Percentiles rank a stretch among this genome's conserved stretches.
Conservation (phyloP, 768 basidiomycete species). For the Leccinum pellstonianum region DNA sequence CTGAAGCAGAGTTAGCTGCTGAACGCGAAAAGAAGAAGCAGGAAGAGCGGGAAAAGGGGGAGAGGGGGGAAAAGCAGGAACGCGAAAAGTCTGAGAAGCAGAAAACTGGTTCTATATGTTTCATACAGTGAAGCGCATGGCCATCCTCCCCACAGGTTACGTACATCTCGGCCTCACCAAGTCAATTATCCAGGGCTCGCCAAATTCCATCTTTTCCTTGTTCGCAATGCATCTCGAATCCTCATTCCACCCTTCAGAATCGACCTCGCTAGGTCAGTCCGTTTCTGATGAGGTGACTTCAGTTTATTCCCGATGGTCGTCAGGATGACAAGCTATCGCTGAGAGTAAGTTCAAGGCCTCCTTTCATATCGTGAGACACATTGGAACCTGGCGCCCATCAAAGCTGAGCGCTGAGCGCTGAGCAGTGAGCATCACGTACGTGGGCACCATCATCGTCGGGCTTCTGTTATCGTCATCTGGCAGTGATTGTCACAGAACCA, state of each 20-base stretch:
- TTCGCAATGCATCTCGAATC: neutral
- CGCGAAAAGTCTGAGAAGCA: slow-evolving; percentile 3
- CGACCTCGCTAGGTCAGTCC: too few species aligned
- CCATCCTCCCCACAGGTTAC: too few species aligned
- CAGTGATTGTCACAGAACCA: neutral
- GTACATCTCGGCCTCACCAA: too few species aligned
- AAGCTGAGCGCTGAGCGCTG: neutral
- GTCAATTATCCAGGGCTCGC: too few species aligned
- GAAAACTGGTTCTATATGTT: slow-evolving; percentile 5
- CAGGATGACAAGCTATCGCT: too few species aligned
- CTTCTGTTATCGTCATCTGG: neutral
- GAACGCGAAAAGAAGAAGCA: slow-evolving; percentile 8
- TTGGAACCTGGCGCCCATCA: too few species aligned
- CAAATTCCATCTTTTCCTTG: neutral
- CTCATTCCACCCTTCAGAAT: neutral
- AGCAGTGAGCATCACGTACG: neutral
- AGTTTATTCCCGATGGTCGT: neutral
- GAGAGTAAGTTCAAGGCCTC: neutral
- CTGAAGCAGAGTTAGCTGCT: slow-evolving; percentile 20
- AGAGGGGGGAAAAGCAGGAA: neutral
- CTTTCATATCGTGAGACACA: neutral
- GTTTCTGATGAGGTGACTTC: too few species aligned
- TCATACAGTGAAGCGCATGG: slow-evolving; percentile 9
- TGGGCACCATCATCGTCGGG: neutral
- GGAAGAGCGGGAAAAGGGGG: neutral